phyloP scores from a whole-genome alignment of 2,329 filamentous ascomycete species.

The Paraphaeosphaeria sporulosa region DNA sequence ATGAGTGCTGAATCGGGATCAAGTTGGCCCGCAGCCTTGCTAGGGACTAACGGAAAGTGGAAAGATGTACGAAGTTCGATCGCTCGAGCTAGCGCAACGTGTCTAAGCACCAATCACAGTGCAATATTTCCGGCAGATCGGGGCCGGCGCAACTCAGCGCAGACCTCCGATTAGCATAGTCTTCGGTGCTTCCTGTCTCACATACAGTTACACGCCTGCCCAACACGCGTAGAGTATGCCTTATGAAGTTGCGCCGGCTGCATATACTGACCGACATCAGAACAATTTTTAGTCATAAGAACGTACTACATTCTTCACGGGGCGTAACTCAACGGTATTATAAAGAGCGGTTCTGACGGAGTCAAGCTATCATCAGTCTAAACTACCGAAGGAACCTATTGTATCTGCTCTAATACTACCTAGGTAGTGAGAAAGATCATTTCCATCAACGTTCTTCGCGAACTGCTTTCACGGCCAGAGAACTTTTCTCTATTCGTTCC shows the following conservation, averaged over 20 bases:
- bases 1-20: neutral
- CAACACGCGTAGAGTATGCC: neutral
- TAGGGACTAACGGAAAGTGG: neutral
- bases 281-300: neutral
- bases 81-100: no score
- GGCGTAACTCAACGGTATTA: neutral
- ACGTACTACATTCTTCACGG: neutral
- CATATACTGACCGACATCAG: neutral
- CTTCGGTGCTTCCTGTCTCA: neutral
- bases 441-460: no score
- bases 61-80: neutral
- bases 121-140: neutral
- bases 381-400: no score
- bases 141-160: neutral
- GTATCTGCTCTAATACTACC: no score
- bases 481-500: no score
- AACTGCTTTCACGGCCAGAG: no score
- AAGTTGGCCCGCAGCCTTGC: neutral
- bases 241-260: neutral
- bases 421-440: no score
- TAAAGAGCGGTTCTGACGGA: neutral
- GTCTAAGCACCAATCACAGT: neutral
- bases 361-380: neutral
- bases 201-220: neutral
- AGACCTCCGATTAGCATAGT: neutral